These are phyloP conservation scores for Xylaria longipes DNA, from an alignment of 495 filamentous ascomycete genomes.

Conservation along the genomic window DNA sequence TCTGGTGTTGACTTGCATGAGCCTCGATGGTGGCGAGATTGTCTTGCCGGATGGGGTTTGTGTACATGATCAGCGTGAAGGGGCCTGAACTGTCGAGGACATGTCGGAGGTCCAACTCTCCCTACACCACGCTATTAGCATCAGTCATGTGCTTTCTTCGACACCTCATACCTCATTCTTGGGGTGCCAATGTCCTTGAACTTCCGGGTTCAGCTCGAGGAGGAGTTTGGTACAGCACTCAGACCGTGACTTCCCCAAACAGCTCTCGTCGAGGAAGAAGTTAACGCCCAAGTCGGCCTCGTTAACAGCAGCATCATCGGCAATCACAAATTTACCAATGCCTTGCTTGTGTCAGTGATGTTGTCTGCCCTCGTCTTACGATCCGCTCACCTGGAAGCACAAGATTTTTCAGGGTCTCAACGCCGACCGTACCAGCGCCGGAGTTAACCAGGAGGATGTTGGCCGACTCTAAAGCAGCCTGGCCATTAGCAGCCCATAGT, in stretches of 20 bases:
- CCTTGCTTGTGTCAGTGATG: conserved; percentile 55
- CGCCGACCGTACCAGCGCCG: conserved; percentile 79
- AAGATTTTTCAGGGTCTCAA: conserved; percentile 96
- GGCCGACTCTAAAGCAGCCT: conserved; percentile 86
- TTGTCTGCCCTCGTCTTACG: background rate
- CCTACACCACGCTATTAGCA: conserved; percentile 32
- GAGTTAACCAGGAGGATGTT: conserved; percentile 89
- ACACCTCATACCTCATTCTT: conserved; percentile 44
- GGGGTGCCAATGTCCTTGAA: conserved; percentile 69
- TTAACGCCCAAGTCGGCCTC: conserved; percentile 92
- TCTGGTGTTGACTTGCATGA: conserved; percentile 64
- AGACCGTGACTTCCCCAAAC: conserved; percentile 80
- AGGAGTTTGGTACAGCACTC: conserved; percentile 77
- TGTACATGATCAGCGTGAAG: conserved; percentile 78
- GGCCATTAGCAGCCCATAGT: conserved; percentile 91
- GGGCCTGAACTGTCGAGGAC: conserved; percentile 53
- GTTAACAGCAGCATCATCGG: conserved; percentile 76
- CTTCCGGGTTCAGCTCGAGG: conserved; percentile 94
- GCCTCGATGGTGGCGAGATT: conserved; percentile 63
- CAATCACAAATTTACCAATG: conserved; percentile 92
- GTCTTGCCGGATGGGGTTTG: conserved; percentile 68
- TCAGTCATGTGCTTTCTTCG: conserved; percentile 27
- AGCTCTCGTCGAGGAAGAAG: conserved; percentile 88
- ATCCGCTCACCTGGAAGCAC: conserved; percentile 72
- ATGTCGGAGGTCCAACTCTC: conserved; percentile 30